phyloP scores from a whole-genome alignment of 768 basidiomycete genomes.

The Chalciporus sphaerocephalus region DNA sequence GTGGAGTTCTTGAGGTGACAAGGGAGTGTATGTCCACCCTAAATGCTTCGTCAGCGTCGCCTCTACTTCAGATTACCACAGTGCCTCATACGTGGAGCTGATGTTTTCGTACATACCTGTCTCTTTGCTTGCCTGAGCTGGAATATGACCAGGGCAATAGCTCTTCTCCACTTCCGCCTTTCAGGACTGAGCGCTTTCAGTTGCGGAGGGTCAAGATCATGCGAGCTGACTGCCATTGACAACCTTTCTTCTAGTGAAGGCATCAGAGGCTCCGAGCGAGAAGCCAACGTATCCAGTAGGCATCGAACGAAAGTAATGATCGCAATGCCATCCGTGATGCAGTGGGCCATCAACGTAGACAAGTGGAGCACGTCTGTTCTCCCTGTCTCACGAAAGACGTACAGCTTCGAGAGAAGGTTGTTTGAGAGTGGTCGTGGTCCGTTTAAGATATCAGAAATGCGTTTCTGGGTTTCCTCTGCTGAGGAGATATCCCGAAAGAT shows the following conservation, averaged over 20 bases:
- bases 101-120: constrained; percentile 28
- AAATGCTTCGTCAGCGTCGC: neutral
- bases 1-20: constrained; percentile 37
- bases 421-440: constrained; percentile 40
- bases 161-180: constrained; percentile 43
- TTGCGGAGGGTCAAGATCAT: constrained; percentile 34
- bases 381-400: constrained; percentile 39
- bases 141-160: constrained; percentile 38
- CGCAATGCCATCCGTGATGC: constrained; percentile 47
- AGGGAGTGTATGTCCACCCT: constrained; percentile 60
- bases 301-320: constrained; percentile 39
- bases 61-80: neutral
- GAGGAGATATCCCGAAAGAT: constrained; percentile 32
- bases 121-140: constrained; percentile 31
- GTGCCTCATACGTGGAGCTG: neutral
- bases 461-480: constrained; percentile 31
- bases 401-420: constrained; percentile 38
- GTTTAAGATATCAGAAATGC: constrained; percentile 30
- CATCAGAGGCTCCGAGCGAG: constrained; percentile 3
- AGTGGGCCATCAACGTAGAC: constrained; percentile 43
- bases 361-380: constrained; percentile 36
- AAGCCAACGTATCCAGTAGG: constrained; percentile 41
- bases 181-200: constrained; percentile 31
- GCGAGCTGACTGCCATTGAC: constrained; percentile 37
- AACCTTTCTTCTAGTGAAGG: constrained; percentile 38